Percentiles rank a stretch among this genome's conserved stretches.
Evolutionary conservation across 2,329 filamentous ascomycete species (phyloP).

Genomic region (Stromatinia cepivora): DNA sequence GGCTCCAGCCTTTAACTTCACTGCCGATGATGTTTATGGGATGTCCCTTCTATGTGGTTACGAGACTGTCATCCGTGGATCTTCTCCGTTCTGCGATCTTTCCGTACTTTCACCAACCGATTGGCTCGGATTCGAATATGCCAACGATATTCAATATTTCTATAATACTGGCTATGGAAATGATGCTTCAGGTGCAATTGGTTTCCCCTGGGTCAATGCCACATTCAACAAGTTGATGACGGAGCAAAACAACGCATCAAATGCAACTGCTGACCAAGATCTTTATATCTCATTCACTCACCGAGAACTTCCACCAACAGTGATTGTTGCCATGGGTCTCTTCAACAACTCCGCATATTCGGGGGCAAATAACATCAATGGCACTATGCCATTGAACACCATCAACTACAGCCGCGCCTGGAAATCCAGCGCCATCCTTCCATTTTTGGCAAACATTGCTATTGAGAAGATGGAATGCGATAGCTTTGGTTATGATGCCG

Average conservation of each 20-base stretch:
- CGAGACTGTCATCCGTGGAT: slow-evolving; percentile 51
- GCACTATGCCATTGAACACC: slow-evolving; percentile 50
- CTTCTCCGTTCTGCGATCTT: slow-evolving; percentile 49
- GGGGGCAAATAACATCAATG: slow-evolving; percentile 49
- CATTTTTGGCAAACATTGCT: slow-evolving; percentile 54
- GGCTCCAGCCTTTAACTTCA: slow-evolving; percentile 55
- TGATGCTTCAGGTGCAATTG: slow-evolving; percentile 47
- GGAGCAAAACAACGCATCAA: slow-evolving; percentile 38
- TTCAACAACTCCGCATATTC: slow-evolving; percentile 55
- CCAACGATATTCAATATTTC: slow-evolving; percentile 51
- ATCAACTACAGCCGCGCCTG: slow-evolving; percentile 53
- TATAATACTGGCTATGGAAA: slow-evolving; percentile 56
- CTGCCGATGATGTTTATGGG: slow-evolving; percentile 50
- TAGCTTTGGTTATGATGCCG: slow-evolving; percentile 48
- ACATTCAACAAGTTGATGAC: slow-evolving; percentile 45
- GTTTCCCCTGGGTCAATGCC: slow-evolving; percentile 55
- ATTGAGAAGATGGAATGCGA: slow-evolving; percentile 55
- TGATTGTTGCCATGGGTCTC: slow-evolving; percentile 54
- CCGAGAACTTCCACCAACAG: slow-evolving; percentile 53
- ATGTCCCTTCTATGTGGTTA: slow-evolving; percentile 54
- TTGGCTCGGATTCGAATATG: slow-evolving; percentile 52
- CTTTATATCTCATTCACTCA: slow-evolving; percentile 57
- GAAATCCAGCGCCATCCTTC: slow-evolving; percentile 53
- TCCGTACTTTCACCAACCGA: slow-evolving; percentile 48
- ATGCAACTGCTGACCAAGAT: slow-evolving; percentile 45